Percentiles rank a stretch among this genome's conserved stretches.
Conservation (phyloP, 1,284 basidiomycete genomes). For the Cystobasidium pallidum region DNA sequence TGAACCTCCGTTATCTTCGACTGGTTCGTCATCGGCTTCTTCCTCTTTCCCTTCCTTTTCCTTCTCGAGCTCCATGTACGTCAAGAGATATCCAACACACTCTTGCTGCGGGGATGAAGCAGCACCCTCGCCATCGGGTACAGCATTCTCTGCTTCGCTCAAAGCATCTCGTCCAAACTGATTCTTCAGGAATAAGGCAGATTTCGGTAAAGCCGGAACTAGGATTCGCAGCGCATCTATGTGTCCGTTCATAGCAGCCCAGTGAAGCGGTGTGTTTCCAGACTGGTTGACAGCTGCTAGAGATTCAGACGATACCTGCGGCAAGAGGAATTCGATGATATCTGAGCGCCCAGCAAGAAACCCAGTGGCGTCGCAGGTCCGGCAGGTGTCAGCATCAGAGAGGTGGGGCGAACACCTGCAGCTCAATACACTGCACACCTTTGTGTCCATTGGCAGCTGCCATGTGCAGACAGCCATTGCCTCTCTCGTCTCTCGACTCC, state of each 20-base stretch:
- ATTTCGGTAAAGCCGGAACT: slow-evolving; percentile 49
- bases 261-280: slow-evolving; percentile 53
- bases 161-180: slow-evolving; percentile 51
- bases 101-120: slow-evolving; percentile 18
- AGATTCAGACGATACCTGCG: slow-evolving; percentile 42
- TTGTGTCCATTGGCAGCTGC: slow-evolving; percentile 53
- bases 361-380: background rate
- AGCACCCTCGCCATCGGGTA: slow-evolving; percentile 13
- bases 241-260: slow-evolving; percentile 52
- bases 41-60: slow-evolving; percentile 23
- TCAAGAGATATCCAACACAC: slow-evolving; percentile 40
- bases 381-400: background rate
- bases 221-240: slow-evolving; percentile 49
- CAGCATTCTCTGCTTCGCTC: slow-evolving; percentile 50
- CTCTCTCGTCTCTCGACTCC: slow-evolving; percentile 50
- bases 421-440: slow-evolving; percentile 46
- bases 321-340: slow-evolving; percentile 51
- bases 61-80: slow-evolving; percentile 43
- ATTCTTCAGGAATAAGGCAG: slow-evolving; percentile 48
- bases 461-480: slow-evolving; percentile 54
- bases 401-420: too few relatives aligned
- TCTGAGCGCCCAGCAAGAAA: slow-evolving; percentile 36
- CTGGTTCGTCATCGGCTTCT: slow-evolving; percentile 17
- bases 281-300: slow-evolving; percentile 48
- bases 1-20: background rate